Base-by-base conservation (phyloP, 2,329 filamentous ascomycete species). In the Metarhizium anisopliae region DNA sequence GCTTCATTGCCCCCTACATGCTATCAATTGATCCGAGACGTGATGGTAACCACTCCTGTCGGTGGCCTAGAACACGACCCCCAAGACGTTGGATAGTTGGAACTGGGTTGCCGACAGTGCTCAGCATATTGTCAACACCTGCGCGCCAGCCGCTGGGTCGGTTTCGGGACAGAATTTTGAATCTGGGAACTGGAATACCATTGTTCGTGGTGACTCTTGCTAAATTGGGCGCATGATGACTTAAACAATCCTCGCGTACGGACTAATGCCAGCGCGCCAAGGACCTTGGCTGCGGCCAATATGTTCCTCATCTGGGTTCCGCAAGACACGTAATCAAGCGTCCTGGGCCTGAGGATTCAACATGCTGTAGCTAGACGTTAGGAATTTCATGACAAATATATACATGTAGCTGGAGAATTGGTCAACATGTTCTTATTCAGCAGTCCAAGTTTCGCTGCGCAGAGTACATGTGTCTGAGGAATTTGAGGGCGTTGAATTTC, bases 131-230 rank as follows among this genome's bases (percentile, higher is more conserved):
- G 14, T 50, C 35, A 43, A 55, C 30, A 36, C 36, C 6, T 55
- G 53, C n/a, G 53, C 16, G 16, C 20, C 47, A 16, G 36, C 6
- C 14, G 47, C 35, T 10, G 38, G 13, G 30, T 18, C 1, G 35
- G 36, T 51, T 30, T 54, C 53, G 6, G 53, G 53, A n/a, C 53
- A 54, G 13, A 55, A 50, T 35, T 55, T 55, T 50, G 47, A 55
- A n/a, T 11, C 16, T 16, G 53, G 47, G 5, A 55, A 55, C 20
- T 55, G 47, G 53, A 55, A 55, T 47, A 43, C 47, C 5, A 55
- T 55, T 51, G 53, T 55, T 10, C 45, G 47, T 36, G 47, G 47
- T 14, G 53, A 55, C 30, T 42, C 30, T 14, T 55, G 53, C 47
- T 55, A 43, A 43, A 11, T 20, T 16, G 51, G 30, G 51, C 35